phyloP scores from a whole-genome alignment of 2,329 filamentous ascomycete species.

The Ascocoryne sarcoides region DNA sequence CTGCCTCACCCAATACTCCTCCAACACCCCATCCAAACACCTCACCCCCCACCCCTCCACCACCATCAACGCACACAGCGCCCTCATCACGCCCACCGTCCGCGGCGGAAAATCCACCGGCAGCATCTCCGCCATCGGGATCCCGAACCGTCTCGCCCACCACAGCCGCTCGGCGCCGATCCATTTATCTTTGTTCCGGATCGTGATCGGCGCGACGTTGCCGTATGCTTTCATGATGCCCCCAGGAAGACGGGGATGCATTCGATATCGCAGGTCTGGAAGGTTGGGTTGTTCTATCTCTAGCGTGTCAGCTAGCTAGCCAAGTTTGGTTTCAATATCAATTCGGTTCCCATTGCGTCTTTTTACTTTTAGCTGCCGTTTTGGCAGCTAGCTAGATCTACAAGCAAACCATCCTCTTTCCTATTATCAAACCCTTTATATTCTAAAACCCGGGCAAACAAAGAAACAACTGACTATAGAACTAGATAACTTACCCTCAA shows the following conservation, averaged over 20 bases:
- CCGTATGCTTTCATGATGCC: constrained; percentile 48
- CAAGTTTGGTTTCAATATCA: no score
- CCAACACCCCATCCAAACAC: constrained; percentile 18
- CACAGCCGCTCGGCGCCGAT: constrained; percentile 43
- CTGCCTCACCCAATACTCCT: constrained; percentile 20
- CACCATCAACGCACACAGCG: constrained; percentile 37
- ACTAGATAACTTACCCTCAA: constrained; percentile 41
- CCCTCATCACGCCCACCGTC: constrained; percentile 43
- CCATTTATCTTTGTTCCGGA: constrained; percentile 55
- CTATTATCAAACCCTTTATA: no score
- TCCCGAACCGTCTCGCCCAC: constrained; percentile 43
- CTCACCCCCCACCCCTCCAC: constrained; percentile 13
- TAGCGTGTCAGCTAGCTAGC: neutral
- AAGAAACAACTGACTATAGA: no score
- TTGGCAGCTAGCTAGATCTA: no score
- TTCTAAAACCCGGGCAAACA: no score
- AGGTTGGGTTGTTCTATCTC: constrained; percentile 43
- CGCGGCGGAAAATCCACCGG: constrained; percentile 45
- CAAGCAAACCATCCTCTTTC: no score
- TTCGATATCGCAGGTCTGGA: constrained; percentile 43
- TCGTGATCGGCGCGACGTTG: constrained; percentile 43
- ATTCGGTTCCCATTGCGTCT: no score
- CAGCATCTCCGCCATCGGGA: constrained; percentile 38
- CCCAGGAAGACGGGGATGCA: constrained; percentile 52
- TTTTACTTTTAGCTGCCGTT: no score